Percentiles rank a stretch among this genome's conserved stretches.
Conservation (phyloP, 495 filamentous ascomycete genomes). For the Aspergillus hancockii region DNA sequence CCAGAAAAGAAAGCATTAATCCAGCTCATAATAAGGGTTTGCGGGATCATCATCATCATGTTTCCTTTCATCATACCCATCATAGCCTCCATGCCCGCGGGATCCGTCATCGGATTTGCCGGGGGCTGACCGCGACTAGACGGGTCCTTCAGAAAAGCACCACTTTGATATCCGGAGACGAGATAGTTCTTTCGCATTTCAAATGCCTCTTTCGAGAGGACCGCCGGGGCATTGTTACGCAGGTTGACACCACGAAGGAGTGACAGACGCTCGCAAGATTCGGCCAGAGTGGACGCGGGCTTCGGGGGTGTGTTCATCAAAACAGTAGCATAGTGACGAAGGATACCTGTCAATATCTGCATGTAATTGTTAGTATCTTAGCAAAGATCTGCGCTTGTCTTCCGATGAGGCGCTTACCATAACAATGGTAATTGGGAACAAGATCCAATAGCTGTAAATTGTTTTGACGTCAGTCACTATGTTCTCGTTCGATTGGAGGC, state of each 20-base stretch:
- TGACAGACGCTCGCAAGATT: constrained; percentile 83
- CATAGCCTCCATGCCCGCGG: constrained; percentile 98
- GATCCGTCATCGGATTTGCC: constrained; percentile 94
- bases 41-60: constrained; percentile 99
- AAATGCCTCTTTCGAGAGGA: constrained; percentile 73
- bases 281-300: constrained; percentile 68
- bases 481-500: background rate
- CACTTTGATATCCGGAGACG: constrained; percentile 75
- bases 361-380: constrained; percentile 7
- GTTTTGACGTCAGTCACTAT: background rate
- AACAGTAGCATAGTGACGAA: constrained; percentile 92
- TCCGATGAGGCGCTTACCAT: constrained; percentile 66
- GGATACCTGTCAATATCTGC: constrained; percentile 88
- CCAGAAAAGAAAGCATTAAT: constrained; percentile 99
- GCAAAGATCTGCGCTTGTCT: background rate
- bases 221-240: constrained; percentile 71
- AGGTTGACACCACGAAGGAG: constrained; percentile 85
- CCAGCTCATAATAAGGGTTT: constrained; percentile 99
- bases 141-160: constrained; percentile 86
- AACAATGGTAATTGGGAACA: constrained; percentile 93
- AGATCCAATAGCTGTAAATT: constrained; percentile 85
- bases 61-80: constrained; percentile 99
- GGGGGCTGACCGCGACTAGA: constrained; percentile 81
- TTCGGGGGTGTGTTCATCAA: constrained; percentile 87
- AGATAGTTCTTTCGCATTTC: constrained; percentile 76